phyloP scores from a whole-genome alignment of 495 filamentous ascomycete genomes.

The Astrothelium macrocarpum region DNA sequence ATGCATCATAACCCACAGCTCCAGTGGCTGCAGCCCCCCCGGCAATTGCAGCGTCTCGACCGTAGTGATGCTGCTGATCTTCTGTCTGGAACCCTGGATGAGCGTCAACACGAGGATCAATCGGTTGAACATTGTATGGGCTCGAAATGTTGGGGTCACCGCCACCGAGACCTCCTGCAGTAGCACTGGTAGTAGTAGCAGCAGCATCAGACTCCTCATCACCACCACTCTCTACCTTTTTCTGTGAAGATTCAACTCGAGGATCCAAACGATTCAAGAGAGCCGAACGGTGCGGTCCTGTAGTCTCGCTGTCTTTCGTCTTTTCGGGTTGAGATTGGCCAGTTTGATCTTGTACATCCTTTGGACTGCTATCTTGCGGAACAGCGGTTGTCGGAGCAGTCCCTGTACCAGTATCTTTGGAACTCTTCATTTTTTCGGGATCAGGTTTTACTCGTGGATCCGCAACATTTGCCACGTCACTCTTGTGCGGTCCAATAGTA shows the following conservation, averaged over 20 bases:
- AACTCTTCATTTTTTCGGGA: constrained; percentile 20
- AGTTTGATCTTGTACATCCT: constrained; percentile 22
- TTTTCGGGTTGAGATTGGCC: constrained; percentile 24
- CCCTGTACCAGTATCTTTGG: constrained; percentile 11
- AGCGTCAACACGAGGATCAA: constrained; percentile 4
- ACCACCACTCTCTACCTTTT: not conserved
- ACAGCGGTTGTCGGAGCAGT: constrained; percentile 19
- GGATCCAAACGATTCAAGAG: constrained; percentile 20
- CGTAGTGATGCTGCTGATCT: constrained; percentile 21
- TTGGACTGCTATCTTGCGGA: constrained; percentile 20
- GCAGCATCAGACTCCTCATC: too few relatives aligned
- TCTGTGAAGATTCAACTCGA: constrained; percentile 1
- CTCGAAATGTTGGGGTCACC: not conserved
- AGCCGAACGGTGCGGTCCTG: constrained; percentile 16
- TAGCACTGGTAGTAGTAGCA: not conserved
- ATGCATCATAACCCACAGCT: constrained; percentile 11
- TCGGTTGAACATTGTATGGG: constrained; percentile 1
- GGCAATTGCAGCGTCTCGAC: constrained; percentile 21
- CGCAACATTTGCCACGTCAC: constrained; percentile 19
- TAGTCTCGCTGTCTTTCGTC: constrained; percentile 15
- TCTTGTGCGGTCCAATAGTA: constrained; percentile 22
- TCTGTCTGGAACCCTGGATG: not conserved
- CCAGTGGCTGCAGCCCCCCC: constrained; percentile 12
- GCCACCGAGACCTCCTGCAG: not conserved
- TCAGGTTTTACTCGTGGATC: constrained; percentile 24